Evolutionary conservation across 495 filamentous ascomycete species (phyloP).

Genomic region (Lichenothelia convexa): DNA sequence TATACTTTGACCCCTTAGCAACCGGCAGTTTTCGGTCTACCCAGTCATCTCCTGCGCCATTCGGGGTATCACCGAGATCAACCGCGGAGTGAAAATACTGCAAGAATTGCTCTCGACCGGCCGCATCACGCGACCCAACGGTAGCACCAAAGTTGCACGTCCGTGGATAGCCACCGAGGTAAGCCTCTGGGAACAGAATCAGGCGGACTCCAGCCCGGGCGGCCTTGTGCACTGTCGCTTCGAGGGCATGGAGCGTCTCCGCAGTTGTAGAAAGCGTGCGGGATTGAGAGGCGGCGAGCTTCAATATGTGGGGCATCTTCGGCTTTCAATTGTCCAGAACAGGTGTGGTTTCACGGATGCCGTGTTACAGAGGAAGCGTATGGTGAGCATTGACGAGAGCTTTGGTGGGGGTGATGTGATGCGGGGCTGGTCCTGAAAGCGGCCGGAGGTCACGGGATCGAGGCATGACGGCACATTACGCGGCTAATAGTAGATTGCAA

Average conservation of each 20-base stretch:
- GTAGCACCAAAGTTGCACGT: conserved; percentile 59
- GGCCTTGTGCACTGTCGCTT: conserved; percentile 33
- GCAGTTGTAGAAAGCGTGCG: conserved; percentile 44
- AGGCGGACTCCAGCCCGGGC: conserved; percentile 42
- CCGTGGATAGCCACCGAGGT: conserved; percentile 81
- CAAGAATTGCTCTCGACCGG: conserved; percentile 69
- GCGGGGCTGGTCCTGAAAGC: too few species aligned
- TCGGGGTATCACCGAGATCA: conserved; percentile 73
- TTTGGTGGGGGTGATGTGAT: too few species aligned
- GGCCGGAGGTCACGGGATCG: too few species aligned
- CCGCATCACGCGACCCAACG: conserved; percentile 46
- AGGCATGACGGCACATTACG: too few species aligned
- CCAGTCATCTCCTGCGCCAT: conserved; percentile 58
- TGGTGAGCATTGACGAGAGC: too few species aligned
- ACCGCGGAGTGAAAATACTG: conserved; percentile 60
- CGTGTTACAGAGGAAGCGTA: too few species aligned
- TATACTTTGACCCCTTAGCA: conserved; percentile 21
- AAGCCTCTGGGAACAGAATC: conserved; percentile 84
- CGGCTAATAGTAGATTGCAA: too few species aligned
- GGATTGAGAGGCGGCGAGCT: conserved; percentile 62
- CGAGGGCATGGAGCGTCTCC: conserved; percentile 48
- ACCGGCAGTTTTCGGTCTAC: conserved; percentile 39
- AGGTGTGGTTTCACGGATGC: too few species aligned
- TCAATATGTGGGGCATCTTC: conserved; percentile 32
- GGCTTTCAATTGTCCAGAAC: background rate